Evolutionary conservation across 148 eudicot species (phyloP).

Genomic region (Nyssa sinensis): DNA sequence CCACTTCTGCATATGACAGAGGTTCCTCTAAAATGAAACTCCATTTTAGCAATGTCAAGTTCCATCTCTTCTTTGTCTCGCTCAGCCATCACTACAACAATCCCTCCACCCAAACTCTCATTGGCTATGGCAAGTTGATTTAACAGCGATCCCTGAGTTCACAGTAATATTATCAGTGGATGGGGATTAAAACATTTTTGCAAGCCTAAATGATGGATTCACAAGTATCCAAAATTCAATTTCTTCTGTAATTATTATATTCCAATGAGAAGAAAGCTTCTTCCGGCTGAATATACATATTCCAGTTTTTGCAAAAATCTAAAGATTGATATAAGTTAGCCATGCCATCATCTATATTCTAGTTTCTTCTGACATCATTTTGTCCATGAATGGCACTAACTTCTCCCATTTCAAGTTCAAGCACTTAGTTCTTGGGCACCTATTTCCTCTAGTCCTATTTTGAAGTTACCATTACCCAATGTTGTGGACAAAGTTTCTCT

Average conservation of each 20-base stretch:
- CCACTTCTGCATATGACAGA: slow-evolving; percentile 70
- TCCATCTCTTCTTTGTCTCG: slow-evolving; percentile 68
- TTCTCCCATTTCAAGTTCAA: no score
- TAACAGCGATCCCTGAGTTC: slow-evolving; percentile 45
- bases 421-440: no score
- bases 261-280: not conserved
- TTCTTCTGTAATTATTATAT: not conserved
- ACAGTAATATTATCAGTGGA: not conserved
- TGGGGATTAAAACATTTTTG: not conserved
- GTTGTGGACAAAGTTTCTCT: not conserved
- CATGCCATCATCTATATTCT: not conserved
- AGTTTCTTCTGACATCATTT: not conserved
- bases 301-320: not conserved
- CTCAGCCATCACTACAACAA: slow-evolving; percentile 58
- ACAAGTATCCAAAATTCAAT: slow-evolving; percentile 6
- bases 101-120: slow-evolving; percentile 57
- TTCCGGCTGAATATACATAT: not conserved
- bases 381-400: not conserved
- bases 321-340: not conserved
- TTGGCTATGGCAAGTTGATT: slow-evolving; percentile 64
- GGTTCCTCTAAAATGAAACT: slow-evolving; percentile 62
- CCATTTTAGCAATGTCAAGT: slow-evolving; percentile 59
- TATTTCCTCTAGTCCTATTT: not conserved
- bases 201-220: not conserved
- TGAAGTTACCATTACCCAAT: not conserved